Conservation (phyloP, 2,329 filamentous ascomycete species). For the Leptographium radiaticola region DNA sequence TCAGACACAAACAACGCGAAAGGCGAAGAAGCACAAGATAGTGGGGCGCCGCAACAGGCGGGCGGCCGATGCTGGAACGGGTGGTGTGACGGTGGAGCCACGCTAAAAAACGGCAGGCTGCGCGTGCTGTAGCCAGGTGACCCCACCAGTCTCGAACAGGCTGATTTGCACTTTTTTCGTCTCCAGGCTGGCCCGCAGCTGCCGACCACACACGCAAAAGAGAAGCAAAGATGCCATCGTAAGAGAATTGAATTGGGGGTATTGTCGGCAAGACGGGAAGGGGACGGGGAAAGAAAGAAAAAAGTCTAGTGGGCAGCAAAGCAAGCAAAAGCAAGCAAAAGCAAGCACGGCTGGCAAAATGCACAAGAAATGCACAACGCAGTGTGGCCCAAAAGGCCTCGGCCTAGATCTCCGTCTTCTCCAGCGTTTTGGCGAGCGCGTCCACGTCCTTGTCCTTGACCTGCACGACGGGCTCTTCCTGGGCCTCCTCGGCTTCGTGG, state of each 20-base stretch:
- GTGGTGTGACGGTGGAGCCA: neutral
- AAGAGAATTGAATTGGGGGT: no score
- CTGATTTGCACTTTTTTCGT: neutral
- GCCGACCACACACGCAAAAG: neutral
- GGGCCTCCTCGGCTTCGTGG: conserved; percentile 57
- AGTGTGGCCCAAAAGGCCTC: no score
- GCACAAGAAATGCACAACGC: no score
- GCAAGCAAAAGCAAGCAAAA: neutral
- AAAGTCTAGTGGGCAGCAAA: no score
- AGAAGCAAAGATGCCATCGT: no score
- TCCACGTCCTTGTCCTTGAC: conserved; percentile 69
- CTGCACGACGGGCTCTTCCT: conserved; percentile 60
- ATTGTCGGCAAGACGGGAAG: no score
- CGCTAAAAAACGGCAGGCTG: neutral
- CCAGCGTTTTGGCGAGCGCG: conserved; percentile 60
- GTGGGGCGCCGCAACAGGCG: neutral
- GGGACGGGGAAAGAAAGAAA: no score
- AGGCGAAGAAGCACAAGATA: neutral
- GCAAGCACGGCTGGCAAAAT: neutral
- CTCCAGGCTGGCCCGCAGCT: neutral
- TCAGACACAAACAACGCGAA: neutral
- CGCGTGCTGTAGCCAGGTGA: neutral
- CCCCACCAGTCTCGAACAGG: neutral
- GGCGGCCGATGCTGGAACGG: no score
- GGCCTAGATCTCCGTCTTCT: conserved; percentile 51